These are phyloP conservation scores for Vanrija sp. DNA, from an alignment of 1,284 basidiomycete genomes.

Conservation along the genomic window DNA sequence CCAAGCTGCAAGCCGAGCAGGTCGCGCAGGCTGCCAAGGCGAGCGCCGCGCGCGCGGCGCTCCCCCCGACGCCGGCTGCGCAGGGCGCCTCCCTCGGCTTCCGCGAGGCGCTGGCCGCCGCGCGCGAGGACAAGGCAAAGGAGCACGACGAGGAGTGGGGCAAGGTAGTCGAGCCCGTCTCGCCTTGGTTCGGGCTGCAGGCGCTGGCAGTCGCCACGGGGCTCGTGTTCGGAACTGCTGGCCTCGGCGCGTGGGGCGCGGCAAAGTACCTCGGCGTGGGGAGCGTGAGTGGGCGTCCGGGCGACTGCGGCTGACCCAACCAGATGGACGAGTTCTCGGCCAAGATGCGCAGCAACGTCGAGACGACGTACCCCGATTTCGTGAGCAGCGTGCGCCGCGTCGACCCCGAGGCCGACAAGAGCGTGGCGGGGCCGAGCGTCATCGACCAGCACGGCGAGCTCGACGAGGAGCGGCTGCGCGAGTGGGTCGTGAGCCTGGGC, in stretches of 20 bases:
- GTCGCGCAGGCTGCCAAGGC: neutral
- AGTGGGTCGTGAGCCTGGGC: slow-evolving; percentile 11
- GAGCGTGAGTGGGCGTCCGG: slow-evolving; percentile 27
- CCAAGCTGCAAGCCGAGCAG: slow-evolving; percentile 12
- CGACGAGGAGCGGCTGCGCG: slow-evolving; percentile 13
- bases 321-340: slow-evolving; percentile 37
- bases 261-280: slow-evolving; percentile 36
- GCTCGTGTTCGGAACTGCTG: slow-evolving; percentile 34
- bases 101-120: slow-evolving; percentile 4
- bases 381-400: slow-evolving; percentile 14
- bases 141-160: slow-evolving; percentile 22
- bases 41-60: neutral
- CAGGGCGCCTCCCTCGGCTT: neutral
- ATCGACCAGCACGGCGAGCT: slow-evolving; percentile 10
- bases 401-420: slow-evolving; percentile 1
- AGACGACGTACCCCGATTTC: slow-evolving; percentile 24
- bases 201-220: slow-evolving; percentile 42
- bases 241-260: slow-evolving; percentile 30
- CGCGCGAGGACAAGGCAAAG: slow-evolving; percentile 23
- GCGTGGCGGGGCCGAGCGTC: slow-evolving; percentile 2
- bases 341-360: slow-evolving; percentile 30
- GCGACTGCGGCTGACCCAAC: neutral
- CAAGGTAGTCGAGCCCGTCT: slow-evolving; percentile 9
- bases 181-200: slow-evolving; percentile 27
- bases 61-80: neutral